Conservation (phyloP, 495 filamentous ascomycete species). For the Penicillium canariense region DNA sequence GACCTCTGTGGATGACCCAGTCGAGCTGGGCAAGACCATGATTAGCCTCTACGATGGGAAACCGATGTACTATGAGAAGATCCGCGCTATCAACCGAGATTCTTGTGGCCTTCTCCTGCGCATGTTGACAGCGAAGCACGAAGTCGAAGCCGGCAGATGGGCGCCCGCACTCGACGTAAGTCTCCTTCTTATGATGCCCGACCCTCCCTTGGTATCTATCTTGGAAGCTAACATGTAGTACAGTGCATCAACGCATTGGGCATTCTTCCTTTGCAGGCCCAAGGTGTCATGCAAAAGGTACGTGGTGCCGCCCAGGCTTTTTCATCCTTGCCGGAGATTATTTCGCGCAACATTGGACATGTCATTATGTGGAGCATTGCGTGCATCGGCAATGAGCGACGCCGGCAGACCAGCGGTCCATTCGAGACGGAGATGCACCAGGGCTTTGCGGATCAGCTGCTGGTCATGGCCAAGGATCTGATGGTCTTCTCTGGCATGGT, state of each 20-base stretch:
- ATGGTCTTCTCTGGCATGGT: constrained; percentile 95
- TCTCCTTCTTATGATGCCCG: constrained; percentile 19
- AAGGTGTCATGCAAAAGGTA: constrained; percentile 68
- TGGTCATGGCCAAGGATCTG: constrained; percentile 77
- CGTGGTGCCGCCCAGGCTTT: constrained; percentile 75
- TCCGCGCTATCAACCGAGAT: constrained; percentile 62
- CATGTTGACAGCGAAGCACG: constrained; percentile 72
- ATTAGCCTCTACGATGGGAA: constrained; percentile 73
- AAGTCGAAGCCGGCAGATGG: constrained; percentile 70
- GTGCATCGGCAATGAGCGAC: constrained; percentile 73
- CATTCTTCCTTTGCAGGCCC: constrained; percentile 72
- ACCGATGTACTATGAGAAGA: constrained; percentile 67
- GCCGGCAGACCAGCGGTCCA: constrained; percentile 57
- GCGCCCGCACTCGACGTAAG: constrained; percentile 78
- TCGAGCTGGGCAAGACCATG: constrained; percentile 75
- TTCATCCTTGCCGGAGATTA: constrained; percentile 65
- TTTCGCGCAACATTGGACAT: constrained; percentile 83
- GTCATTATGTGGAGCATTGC: constrained; percentile 90
- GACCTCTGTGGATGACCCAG: constrained; percentile 82
- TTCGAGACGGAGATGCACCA: constrained; percentile 74
- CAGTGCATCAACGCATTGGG: constrained; percentile 71
- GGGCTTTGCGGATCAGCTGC: constrained; percentile 65
- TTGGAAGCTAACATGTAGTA: not conserved
- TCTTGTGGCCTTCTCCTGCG: constrained; percentile 69
- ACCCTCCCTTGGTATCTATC: constrained; percentile 1